Base-by-base conservation (phyloP, 225 moss, liverwort and hornwort genomes). In the Bryoerythrophyllum caledonicum region DNA sequence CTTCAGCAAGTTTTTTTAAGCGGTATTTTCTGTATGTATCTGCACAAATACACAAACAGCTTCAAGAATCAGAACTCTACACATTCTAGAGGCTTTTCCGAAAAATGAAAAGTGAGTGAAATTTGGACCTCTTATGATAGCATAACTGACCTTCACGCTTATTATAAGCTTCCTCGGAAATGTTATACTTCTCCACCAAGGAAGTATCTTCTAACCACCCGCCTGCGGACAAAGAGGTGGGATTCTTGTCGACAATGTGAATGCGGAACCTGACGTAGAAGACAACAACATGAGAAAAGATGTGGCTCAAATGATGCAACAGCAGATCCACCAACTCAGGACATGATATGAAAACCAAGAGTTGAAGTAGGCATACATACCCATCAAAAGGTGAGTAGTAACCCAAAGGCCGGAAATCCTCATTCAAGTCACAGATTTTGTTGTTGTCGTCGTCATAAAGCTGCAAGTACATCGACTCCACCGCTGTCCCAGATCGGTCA, bases 141-240 rank as follows among this genome's bases (percentile, higher is more conserved):
- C 17, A 38, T 61, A 15, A 74, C 83, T 65, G 54, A 96, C 96
- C 97, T 82, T 85, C 87, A 51, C 97, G 93, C 60, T 89, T 90
- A 63, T 91, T 89, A 80, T 99, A 99, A n/a, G 91, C 72, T 9
- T 91, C 94, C 76, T 99, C 97, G 17, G 97, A 94, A 37, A 99
- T 99, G 8, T 75, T 78, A 67, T 93, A 99, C 74, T 99, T 99
- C 54, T 99, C 93, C 77, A 99, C 89, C 71, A 99, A 86, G 32
- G 97, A 99, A 66, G 90, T 90, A 63, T 99, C 93, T 56, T 99
- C 97, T 75, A 99, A 83, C 94, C 94, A 99, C 37, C 97, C 97
- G 77, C 94, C 94, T 63, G 97, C 93, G 19, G 97, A 95, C 63
- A 94, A 81, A 61, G 97, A 99, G 26, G 86, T 81, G 51, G 93